phyloP scores from a whole-genome alignment of 495 filamentous ascomycete genomes.

The Daldinia caldariorum region DNA sequence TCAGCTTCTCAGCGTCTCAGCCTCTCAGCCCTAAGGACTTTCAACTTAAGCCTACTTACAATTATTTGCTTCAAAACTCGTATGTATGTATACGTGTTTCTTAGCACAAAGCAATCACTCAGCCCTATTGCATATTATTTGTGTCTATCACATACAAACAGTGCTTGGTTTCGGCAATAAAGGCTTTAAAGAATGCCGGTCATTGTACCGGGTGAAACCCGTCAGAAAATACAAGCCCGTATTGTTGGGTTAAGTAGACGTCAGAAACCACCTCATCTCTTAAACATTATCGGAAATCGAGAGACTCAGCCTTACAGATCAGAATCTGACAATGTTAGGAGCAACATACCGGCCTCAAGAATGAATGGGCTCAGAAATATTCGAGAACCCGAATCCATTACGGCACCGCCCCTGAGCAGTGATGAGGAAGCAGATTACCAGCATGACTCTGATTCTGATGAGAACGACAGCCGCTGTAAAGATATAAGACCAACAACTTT shows the following conservation, averaged over 20 bases:
- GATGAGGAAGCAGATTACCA: constrained; percentile 41
- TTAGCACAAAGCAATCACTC: not conserved
- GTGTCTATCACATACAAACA: not conserved
- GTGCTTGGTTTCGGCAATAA: not conserved
- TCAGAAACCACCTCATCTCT: constrained; percentile 23
- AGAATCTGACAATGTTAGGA: constrained; percentile 12
- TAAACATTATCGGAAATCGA: constrained; percentile 17
- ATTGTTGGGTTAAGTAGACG: constrained; percentile 22
- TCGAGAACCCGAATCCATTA: constrained; percentile 35
- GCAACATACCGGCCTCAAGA: constrained; percentile 1
- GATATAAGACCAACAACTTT: constrained; percentile 43
- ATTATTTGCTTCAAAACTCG: not conserved
- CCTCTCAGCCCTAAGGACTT: not conserved
- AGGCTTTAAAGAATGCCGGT: constrained; percentile 5
- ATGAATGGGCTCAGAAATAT: constrained; percentile 8
- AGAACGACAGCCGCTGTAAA: constrained; percentile 12
- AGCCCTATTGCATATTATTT: not conserved
- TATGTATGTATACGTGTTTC: constrained; percentile 3
- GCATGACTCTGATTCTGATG: constrained; percentile 37
- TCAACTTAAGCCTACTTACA: not conserved
- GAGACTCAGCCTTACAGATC: constrained; percentile 2
- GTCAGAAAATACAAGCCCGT: no score
- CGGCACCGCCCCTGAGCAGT: constrained; percentile 42
- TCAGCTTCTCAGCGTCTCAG: not conserved
- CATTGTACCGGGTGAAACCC: not conserved